Evolutionary conservation across 176 grass and related monocot genomes (phyloP).

Genomic region (Saccharum officinarum): DNA sequence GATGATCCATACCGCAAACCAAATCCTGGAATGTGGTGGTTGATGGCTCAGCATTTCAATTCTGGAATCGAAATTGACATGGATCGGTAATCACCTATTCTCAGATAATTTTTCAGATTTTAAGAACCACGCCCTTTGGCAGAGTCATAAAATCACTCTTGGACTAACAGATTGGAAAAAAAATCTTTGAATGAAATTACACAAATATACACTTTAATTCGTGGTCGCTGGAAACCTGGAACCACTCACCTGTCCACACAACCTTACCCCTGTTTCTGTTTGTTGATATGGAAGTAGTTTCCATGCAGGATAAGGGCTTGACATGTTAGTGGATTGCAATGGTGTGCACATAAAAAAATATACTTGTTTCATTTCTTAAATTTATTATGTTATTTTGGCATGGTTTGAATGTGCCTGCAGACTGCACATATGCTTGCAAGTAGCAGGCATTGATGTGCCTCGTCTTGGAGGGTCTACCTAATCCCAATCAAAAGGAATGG

Average conservation of each 20-base stretch:
- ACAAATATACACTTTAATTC: neutral
- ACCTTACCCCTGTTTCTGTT: neutral
- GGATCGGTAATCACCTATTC: slow-evolving; percentile 57
- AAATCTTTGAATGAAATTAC: neutral
- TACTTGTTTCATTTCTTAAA: neutral
- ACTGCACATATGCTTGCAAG: neutral
- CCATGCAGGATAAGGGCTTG: neutral
- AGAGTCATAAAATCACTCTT: slow-evolving; percentile 10
- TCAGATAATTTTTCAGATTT: neutral
- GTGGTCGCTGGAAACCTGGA: neutral
- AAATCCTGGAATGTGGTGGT: slow-evolving; percentile 78
- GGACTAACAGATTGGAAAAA: neutral
- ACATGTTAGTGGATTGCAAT: neutral
- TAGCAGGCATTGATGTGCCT: neutral
- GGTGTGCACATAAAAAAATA: neutral
- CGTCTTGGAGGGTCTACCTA: neutral
- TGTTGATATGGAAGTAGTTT: neutral
- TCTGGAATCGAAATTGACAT: slow-evolving; percentile 70
- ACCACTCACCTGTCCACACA: neutral
- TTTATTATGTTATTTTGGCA: neutral
- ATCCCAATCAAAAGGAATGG: neutral
- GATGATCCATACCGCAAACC: slow-evolving; percentile 84
- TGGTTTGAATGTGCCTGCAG: neutral
- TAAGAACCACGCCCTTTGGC: neutral
- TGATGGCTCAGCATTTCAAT: slow-evolving; percentile 85